A percentile compares a stretch with the other conserved stretches of the same genome.
phyloP scores from a whole-genome alignment of 2,329 filamentous ascomycete species.

The Phoma herbarum region DNA sequence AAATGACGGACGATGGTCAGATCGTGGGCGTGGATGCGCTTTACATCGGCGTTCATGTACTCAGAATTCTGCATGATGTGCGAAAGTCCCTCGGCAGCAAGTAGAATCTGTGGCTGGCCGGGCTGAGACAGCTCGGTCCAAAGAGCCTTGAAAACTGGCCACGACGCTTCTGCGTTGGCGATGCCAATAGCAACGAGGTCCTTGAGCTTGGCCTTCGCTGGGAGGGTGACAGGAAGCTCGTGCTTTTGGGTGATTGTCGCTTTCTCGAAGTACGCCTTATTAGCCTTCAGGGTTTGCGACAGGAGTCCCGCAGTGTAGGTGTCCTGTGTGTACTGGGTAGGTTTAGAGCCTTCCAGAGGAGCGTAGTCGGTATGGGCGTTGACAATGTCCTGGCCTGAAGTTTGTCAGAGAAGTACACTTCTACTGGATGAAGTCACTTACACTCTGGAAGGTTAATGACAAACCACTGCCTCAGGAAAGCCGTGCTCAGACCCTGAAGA shows the following conservation, averaged over 20 bases:
- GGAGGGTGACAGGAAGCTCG: conserved; percentile 67
- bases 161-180: conserved; percentile 78
- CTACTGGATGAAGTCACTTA: conserved; percentile 53
- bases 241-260: conserved; percentile 63
- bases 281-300: conserved; percentile 75
- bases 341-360: conserved; percentile 65
- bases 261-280: conserved; percentile 68
- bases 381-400: conserved; percentile 78
- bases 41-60: conserved; percentile 76
- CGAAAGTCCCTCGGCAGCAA: conserved; percentile 79
- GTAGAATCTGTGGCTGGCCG: conserved; percentile 70
- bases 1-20: conserved; percentile 80
- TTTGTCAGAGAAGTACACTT: conserved; percentile 24
- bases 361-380: conserved; percentile 84
- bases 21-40: conserved; percentile 86
- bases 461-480: conserved; percentile 83
- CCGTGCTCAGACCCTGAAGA: conserved; percentile 84
- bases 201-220: conserved; percentile 68
- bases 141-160: conserved; percentile 80
- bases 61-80: conserved; percentile 81
- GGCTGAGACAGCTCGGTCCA: conserved; percentile 78
- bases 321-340: conserved; percentile 76
- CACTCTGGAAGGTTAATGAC: conserved; percentile 91
- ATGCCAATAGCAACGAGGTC: conserved; percentile 74
- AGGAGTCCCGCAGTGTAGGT: conserved; percentile 79